phyloP scores from a whole-genome alignment of 78 protist genomes.

The Dictyostelium brefeldianum region DNA sequence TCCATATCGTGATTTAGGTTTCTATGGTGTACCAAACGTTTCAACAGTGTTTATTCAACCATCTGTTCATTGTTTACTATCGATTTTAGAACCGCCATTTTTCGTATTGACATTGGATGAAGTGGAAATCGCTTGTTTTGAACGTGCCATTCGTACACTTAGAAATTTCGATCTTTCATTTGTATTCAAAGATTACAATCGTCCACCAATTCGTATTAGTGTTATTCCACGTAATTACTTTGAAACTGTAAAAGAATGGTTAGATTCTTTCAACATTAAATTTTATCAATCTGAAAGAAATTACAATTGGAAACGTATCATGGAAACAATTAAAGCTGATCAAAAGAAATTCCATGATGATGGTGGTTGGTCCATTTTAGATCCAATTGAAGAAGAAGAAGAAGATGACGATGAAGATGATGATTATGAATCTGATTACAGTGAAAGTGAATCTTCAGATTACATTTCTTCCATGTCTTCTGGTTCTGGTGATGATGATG shows the following conservation, averaged over 20 bases:
- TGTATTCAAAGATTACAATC: constrained; percentile 92
- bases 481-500: constrained; percentile 37
- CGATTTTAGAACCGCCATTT: constrained; percentile 89
- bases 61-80: constrained; percentile 89
- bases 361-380: constrained; percentile 94
- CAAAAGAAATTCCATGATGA: constrained; percentile 82
- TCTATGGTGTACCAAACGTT: constrained; percentile 92
- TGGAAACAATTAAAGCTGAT: constrained; percentile 84
- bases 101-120: constrained; percentile 93
- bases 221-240: constrained; percentile 82
- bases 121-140: constrained; percentile 95
- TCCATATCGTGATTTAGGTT: constrained; percentile 95
- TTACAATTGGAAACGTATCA: constrained; percentile 90
- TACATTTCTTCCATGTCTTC: constrained; percentile 66
- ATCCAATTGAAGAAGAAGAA: constrained; percentile 74
- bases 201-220: constrained; percentile 77
- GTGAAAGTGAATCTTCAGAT: constrained; percentile 43
- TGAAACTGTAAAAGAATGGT: constrained; percentile 93
- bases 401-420: constrained; percentile 84
- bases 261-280: constrained; percentile 88
- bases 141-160: constrained; percentile 90
- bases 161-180: constrained; percentile 95
- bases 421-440: constrained; percentile 20
- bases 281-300: constrained; percentile 85
- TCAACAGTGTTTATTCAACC: constrained; percentile 87